These are phyloP conservation scores for Brettanomyces custersianus DNA, from an alignment of 805 yeast species.

Conservation along the genomic window DNA sequence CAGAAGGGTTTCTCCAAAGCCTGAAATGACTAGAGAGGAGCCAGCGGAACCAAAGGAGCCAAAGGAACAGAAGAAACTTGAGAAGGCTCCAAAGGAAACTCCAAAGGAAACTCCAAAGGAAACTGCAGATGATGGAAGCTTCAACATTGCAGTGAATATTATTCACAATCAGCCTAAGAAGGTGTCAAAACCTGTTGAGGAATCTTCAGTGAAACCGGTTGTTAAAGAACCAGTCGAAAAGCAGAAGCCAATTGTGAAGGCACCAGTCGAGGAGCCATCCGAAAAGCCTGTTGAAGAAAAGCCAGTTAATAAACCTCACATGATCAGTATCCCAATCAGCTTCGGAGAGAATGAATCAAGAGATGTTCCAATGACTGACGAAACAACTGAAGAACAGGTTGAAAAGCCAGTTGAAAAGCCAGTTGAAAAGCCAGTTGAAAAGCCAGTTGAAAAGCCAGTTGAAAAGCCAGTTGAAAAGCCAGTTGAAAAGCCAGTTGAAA, in stretches of 20 bases:
- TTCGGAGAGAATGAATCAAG: no score
- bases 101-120: neutral
- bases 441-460: neutral
- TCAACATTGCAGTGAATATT: neutral
- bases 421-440: neutral
- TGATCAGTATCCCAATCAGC: neutral
- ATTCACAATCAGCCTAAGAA: neutral
- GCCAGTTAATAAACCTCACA: neutral
- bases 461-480: neutral
- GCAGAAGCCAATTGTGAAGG: neutral
- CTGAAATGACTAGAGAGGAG: no score
- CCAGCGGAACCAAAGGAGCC: no score
- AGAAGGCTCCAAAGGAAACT: neutral
- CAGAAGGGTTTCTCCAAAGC: no score
- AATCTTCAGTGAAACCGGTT: neutral
- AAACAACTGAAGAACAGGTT: no score
- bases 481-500: neutral
- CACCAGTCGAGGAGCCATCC: conserved; percentile 1
- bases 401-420: neutral
- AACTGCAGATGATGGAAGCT: neutral
- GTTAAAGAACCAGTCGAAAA: neutral
- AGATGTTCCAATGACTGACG: no score
- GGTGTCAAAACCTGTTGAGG: neutral
- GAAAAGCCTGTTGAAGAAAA: no score
- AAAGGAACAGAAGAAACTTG: no score